Conservation (phyloP, 2,329 filamentous ascomycete species). For the Fusarium coffeatum region DNA sequence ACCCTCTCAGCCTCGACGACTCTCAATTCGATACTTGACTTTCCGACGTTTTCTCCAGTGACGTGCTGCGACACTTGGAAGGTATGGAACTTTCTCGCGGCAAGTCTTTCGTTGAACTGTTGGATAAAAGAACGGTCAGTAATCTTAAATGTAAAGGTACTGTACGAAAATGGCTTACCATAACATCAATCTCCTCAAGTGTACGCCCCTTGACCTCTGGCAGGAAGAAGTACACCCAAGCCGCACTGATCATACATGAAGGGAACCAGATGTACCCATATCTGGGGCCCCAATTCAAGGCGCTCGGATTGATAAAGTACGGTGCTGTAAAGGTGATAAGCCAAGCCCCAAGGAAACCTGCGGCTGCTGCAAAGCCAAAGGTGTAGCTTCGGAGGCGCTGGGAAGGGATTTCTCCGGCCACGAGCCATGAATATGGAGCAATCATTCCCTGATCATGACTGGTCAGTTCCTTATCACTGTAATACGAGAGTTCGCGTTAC, state of each 20-base stretch:
- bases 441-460: constrained; percentile 31
- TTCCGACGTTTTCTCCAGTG: background rate
- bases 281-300: constrained; percentile 41
- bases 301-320: constrained; percentile 41
- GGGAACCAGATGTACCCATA: constrained; percentile 44
- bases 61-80: constrained; percentile 4
- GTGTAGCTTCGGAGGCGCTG: constrained; percentile 43
- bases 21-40: constrained; percentile 25
- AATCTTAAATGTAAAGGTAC: accelerated
- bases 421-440: constrained; percentile 41
- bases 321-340: constrained; percentile 42
- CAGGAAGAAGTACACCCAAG: constrained; percentile 38
- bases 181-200: constrained; percentile 37
- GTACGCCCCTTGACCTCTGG: constrained; percentile 41
- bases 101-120: constrained; percentile 33
- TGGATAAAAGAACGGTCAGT: background rate
- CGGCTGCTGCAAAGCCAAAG: constrained; percentile 35
- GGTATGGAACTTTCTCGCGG: constrained; percentile 30
- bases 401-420: constrained; percentile 39
- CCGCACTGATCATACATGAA: constrained; percentile 32
- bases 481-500: accelerated
- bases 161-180: constrained; percentile 12
- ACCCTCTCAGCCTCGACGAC: constrained; percentile 29
- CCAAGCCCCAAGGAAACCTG: constrained; percentile 39
- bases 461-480: accelerated